phyloP scores from a whole-genome alignment of 2,329 filamentous ascomycete genomes.

The Aaosphaeria pasadenensis region DNA sequence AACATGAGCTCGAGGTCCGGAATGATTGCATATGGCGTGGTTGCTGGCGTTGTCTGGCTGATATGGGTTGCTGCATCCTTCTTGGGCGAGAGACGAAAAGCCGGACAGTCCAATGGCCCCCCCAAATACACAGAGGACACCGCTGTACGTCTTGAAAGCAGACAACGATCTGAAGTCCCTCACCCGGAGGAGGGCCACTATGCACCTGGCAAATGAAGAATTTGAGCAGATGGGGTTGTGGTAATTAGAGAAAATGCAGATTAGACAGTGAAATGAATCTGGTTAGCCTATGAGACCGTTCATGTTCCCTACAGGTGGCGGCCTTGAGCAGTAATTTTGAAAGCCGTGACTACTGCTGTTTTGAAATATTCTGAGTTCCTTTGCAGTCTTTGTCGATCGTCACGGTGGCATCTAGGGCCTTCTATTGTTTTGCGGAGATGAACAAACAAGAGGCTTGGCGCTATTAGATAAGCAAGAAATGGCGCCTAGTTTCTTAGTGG shows the following conservation, averaged over 20 bases:
- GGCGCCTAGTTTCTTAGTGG: background rate
- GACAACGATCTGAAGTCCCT: slow-evolving; percentile 1
- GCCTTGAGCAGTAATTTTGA: too few relatives aligned
- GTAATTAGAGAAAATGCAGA: background rate
- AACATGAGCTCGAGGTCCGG: slow-evolving; percentile 24
- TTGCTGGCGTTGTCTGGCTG: slow-evolving; percentile 48
- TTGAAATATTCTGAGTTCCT: too few relatives aligned
- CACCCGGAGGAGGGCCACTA: slow-evolving; percentile 5
- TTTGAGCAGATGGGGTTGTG: background rate
- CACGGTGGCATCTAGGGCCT: too few relatives aligned
- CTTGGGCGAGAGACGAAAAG: slow-evolving; percentile 22
- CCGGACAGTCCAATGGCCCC: slow-evolving; percentile 1
- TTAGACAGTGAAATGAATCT: background rate
- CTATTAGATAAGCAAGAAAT: background rate
- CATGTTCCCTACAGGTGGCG: too few relatives aligned
- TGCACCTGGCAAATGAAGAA: slow-evolving; percentile 1
- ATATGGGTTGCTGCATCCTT: slow-evolving; percentile 27
- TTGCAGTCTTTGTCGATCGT: too few relatives aligned
- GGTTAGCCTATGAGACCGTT: too few relatives aligned
- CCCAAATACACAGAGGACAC: slow-evolving; percentile 13
- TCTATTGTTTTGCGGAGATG: too few relatives aligned
- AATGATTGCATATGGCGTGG: slow-evolving; percentile 49
- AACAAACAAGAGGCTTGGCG: too few relatives aligned
- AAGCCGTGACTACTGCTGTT: too few relatives aligned
- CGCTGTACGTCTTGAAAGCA: background rate